These are phyloP conservation scores for Plasmodium gaboni DNA, from an alignment of 169 alveolate species.

Conservation along the genomic window DNA sequence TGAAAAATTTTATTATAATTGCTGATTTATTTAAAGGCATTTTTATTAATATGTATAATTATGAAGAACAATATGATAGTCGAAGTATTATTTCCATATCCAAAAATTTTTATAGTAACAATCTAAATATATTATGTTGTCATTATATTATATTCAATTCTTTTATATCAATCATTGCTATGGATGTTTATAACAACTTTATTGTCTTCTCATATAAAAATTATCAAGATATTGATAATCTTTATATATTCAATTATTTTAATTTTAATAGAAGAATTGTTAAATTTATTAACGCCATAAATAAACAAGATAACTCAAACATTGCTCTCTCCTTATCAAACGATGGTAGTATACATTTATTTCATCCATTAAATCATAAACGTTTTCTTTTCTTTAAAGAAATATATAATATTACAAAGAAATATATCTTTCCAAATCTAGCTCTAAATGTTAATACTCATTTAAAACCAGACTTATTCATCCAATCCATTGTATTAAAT, in stretches of 20 bases:
- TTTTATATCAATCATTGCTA: constrained; percentile 37
- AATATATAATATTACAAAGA: constrained; percentile 22
- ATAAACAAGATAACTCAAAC: constrained; percentile 29
- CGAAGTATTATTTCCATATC: constrained; percentile 67
- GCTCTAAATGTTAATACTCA: constrained; percentile 27
- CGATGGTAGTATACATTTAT: constrained; percentile 38
- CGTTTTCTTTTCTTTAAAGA: constrained; percentile 20
- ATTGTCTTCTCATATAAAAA: constrained; percentile 16
- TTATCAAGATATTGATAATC: constrained; percentile 28
- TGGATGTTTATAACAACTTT: constrained; percentile 57
- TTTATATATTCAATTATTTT: constrained; percentile 29
- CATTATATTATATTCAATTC: constrained; percentile 33
- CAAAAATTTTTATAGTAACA: constrained; percentile 15
- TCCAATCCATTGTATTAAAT: constrained; percentile 32
- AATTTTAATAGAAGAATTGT: constrained; percentile 55
- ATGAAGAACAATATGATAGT: constrained; percentile 68
- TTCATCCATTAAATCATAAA: constrained; percentile 13
- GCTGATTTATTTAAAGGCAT: constrained; percentile 60
- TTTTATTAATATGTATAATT: constrained; percentile 54
- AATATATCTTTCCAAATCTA: constrained; percentile 37
- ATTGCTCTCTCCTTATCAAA: constrained; percentile 51
- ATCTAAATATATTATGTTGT: constrained; percentile 52
- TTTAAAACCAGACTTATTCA: constrained; percentile 42
- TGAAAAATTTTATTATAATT: constrained; percentile 34
- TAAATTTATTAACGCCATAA: constrained; percentile 44